Conservation (phyloP, 805 yeast species). For the Pichia gijzeniarum region DNA sequence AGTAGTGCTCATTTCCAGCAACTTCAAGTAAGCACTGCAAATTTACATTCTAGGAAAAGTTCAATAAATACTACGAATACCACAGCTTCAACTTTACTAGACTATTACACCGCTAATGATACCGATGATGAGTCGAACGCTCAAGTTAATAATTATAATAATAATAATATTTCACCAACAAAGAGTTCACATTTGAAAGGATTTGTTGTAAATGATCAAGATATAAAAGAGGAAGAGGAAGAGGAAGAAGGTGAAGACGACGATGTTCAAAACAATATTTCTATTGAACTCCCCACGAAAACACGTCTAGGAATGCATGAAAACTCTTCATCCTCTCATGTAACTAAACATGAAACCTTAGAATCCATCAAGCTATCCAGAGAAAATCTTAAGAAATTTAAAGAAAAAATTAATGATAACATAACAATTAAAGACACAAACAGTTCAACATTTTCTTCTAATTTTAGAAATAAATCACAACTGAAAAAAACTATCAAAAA, state of each 20-base stretch:
- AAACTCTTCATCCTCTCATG: neutral
- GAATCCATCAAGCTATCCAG: neutral
- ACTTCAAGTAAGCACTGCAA: neutral
- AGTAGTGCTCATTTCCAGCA: neutral
- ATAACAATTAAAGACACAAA: neutral
- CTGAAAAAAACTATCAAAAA: constrained; percentile 14
- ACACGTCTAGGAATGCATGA: neutral
- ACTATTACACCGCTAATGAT: constrained; percentile 5
- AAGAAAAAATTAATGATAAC: constrained; percentile 2
- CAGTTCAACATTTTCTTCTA: constrained; percentile 1
- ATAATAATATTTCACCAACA: neutral
- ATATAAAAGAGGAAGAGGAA: neutral
- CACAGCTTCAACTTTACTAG: constrained; percentile 3
- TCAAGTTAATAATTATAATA: neutral
- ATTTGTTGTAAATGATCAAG: neutral
- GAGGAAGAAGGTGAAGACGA: neutral
- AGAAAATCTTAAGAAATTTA: neutral
- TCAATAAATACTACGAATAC: constrained; percentile 3
- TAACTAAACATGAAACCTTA: constrained; percentile 2
- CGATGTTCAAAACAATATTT: neutral
- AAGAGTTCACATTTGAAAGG: constrained; percentile 3
- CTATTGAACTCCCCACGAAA: neutral
- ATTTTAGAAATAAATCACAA: constrained; percentile 2
- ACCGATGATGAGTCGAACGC: neutral
- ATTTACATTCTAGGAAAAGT: constrained; percentile 4